Base-by-base conservation (phyloP, 129 eudicot species). In the Daucus carota region DNA sequence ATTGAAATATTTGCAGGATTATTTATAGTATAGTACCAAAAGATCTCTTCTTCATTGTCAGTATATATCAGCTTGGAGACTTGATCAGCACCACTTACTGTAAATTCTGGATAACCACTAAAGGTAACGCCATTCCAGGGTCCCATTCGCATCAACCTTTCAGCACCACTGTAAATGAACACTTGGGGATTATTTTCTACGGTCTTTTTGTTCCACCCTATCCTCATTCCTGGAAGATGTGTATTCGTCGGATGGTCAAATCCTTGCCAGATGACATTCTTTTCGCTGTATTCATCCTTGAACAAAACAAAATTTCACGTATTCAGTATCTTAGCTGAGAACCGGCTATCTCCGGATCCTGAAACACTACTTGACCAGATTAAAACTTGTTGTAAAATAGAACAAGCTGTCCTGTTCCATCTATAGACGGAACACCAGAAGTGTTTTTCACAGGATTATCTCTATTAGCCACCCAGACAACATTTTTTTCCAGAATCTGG, bases 41-140 rank as follows among this genome's bases (percentile, higher is more conserved):
- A 47, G 7, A 47, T n/a, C 54, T 47, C 54, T 47, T 47, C 54
- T 47, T 47, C 54, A 17, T 47, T 47, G 54, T 47, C 54, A 47
- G 17, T 17, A 47, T 47, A 47, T 17, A 77, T 65, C 8, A 42
- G 4, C 9, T 41, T 73, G 50, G 77, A 50, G 40, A 59, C 8
- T 70, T 20, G 32, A 12, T 47, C 8, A 24, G 4, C 46, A 14
- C 1, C 63, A 18, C 77, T 78, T 75, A 15, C 47, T 60, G 7
- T 80, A 77, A 17, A 79, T 65, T 26, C 86, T 82, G 42, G 79
- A 47, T 47, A 47, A 47, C 54, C 54, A 17, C n/a, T 84, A 73
- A 67, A 80, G 17, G 72, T 42, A 20, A 65, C 44, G 38, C 87
- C 84, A 11, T 40, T 78, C 84, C 84, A 80, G 13, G 87, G 76